phyloP scores from a whole-genome alignment of 768 basidiomycete genomes.

The Lactarius sp. region DNA sequence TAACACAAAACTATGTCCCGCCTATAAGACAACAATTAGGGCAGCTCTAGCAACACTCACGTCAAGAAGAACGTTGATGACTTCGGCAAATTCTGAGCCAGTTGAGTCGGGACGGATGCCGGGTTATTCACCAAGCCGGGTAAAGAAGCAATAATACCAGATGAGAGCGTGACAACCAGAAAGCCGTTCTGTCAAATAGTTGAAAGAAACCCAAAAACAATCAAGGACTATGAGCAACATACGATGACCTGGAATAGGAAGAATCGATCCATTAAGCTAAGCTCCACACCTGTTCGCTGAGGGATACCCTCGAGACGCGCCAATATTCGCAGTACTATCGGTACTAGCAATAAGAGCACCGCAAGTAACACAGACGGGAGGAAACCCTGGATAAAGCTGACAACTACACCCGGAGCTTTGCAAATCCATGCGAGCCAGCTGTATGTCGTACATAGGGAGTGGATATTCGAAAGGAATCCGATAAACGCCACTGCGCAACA shows the following conservation, averaged over 20 bases:
- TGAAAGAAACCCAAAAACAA: neutral
- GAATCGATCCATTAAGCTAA: conserved; percentile 87
- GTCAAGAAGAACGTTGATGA: conserved; percentile 91
- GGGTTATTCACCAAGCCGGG: conserved; percentile 62
- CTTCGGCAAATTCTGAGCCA: conserved; percentile 74
- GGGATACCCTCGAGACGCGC: conserved; percentile 94
- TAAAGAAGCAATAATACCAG: conserved; percentile 77
- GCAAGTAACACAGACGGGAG: conserved; percentile 86
- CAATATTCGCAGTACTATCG: conserved; percentile 76
- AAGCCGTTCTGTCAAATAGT: conserved; percentile 70
- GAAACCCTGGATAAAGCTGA: conserved; percentile 88
- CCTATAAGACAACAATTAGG: neutral
- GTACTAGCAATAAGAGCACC: conserved; percentile 85
- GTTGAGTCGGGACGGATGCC: conserved; percentile 57
- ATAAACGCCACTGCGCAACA: conserved; percentile 44
- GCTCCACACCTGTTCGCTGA: conserved; percentile 74
- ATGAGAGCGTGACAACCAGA: conserved; percentile 80
- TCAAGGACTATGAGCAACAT: conserved; percentile 29
- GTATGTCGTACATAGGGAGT: conserved; percentile 56
- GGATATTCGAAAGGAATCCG: conserved; percentile 78
- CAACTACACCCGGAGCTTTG: conserved; percentile 54
- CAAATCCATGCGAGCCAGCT: conserved; percentile 85
- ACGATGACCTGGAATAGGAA: conserved; percentile 92
- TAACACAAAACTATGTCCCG: conserved; percentile 54
- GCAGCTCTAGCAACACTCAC: conserved; percentile 35